Percentiles rank a stretch among this genome's conserved stretches.
Conservation (phyloP, 352 stramenopile species). For the Pythium vanterpoolii region DNA sequence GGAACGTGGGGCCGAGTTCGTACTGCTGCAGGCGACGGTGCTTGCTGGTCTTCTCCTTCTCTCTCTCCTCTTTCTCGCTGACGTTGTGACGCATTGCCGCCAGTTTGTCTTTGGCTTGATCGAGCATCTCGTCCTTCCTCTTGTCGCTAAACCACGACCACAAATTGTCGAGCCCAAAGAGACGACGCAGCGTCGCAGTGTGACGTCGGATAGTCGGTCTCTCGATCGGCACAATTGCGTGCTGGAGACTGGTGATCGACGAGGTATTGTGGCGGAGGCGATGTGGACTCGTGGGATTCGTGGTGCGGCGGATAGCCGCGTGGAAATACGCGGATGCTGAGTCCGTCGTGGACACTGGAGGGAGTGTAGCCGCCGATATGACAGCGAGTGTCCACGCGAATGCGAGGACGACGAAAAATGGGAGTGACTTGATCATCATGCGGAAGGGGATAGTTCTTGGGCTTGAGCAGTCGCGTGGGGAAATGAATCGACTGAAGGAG, state of each 20-base stretch:
- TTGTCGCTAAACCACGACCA: slow-evolving; percentile 4
- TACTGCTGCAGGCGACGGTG: not conserved
- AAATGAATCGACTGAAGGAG: no score
- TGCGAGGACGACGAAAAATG: not conserved
- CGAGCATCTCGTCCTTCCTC: not conserved
- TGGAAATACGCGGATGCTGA: not conserved
- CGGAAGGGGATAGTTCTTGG: not conserved
- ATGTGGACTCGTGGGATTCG: no score
- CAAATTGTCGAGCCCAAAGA: not conserved
- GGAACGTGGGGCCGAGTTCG: slow-evolving; percentile 4
- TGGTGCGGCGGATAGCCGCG: not conserved
- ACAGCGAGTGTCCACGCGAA: not conserved
- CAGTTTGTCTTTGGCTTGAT: slow-evolving; percentile 1
- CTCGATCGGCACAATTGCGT: not conserved
- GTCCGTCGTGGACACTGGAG: not conserved
- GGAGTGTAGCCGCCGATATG: not conserved
- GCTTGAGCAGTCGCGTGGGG: no score
- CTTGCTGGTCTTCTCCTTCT: not conserved
- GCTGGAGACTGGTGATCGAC: not conserved
- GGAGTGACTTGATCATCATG: not conserved
- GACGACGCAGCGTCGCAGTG: not conserved
- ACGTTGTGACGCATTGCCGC: not conserved
- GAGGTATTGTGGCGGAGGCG: not conserved
- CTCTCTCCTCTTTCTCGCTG: not conserved
- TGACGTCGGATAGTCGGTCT: not conserved